A percentile compares a stretch with the other conserved stretches of the same genome.
phyloP scores from a whole-genome alignment of 176 grass and related monocot genomes.

The Saccharum spontaneum region DNA sequence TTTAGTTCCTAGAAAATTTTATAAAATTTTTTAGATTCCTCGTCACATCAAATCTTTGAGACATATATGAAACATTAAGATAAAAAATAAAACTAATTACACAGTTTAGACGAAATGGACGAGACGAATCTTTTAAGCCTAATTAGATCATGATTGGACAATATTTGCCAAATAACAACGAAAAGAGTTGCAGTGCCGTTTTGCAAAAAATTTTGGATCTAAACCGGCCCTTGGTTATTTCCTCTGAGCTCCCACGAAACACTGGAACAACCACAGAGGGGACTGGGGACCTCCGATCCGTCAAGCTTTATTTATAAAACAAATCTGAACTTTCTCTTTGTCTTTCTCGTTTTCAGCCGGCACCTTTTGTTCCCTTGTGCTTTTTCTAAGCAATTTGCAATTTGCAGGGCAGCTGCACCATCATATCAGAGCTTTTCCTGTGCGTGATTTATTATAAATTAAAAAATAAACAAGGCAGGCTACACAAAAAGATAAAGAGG shows the following conservation, averaged over 20 bases:
- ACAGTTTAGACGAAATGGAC: no score
- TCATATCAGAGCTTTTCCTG: neutral
- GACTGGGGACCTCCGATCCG: neutral
- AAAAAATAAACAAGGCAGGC: neutral
- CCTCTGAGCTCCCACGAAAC: neutral
- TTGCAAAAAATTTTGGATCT: no score
- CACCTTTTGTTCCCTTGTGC: neutral
- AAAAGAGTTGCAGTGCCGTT: no score
- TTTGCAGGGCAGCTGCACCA: neutral
- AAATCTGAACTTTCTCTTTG: neutral
- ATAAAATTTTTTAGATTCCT: no score
- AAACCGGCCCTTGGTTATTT: no score
- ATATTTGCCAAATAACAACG: no score
- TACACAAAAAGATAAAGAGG: neutral
- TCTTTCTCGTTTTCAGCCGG: slow-evolving; percentile 21
- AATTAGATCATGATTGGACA: no score
- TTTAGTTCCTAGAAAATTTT: no score
- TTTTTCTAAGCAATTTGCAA: neutral
- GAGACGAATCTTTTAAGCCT: no score
- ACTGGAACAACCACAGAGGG: neutral
- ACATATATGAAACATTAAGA: no score
- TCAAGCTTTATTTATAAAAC: neutral
- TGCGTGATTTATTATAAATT: neutral
- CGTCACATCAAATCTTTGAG: no score
- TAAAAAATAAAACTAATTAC: no score